Evolutionary conservation across 1,284 basidiomycete species (phyloP).

Genomic region (Heterobasidion parviporum): DNA sequence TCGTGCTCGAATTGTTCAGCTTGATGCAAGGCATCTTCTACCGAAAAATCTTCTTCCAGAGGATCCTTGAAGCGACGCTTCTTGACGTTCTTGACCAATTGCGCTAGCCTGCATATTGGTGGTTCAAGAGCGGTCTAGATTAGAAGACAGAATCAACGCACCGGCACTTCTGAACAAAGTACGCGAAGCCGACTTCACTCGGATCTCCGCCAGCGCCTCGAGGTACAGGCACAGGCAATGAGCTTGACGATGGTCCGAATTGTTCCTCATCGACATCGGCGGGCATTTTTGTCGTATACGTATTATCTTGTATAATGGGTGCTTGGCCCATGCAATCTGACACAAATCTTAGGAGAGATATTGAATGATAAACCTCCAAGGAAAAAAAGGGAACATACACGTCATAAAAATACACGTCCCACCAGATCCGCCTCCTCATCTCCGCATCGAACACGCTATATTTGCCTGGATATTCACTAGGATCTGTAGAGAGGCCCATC

Average conservation of each 20-base stretch:
- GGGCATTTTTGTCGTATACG: constrained; percentile 40
- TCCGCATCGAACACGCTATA: constrained; percentile 46
- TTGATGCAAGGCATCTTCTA: constrained; percentile 38
- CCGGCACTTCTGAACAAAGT: constrained; percentile 41
- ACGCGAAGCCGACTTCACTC: constrained; percentile 26
- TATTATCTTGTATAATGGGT: constrained; percentile 43
- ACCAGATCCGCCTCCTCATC: constrained; percentile 57
- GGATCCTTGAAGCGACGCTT: constrained; percentile 33
- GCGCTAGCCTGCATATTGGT: constrained; percentile 27
- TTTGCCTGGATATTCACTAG: constrained; percentile 40
- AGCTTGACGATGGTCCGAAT: constrained; percentile 36
- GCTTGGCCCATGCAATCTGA: constrained; percentile 56
- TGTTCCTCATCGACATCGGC: constrained; percentile 40
- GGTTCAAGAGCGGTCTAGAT: neutral
- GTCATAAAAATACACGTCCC: constrained; percentile 68
- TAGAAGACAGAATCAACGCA: constrained; percentile 16
- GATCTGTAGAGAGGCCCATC: constrained; percentile 55
- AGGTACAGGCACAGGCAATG: constrained; percentile 28
- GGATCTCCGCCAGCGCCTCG: constrained; percentile 17
- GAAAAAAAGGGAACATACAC: constrained; percentile 40
- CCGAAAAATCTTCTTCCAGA: constrained; percentile 20
- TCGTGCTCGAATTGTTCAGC: constrained; percentile 49
- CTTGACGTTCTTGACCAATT: constrained; percentile 42
- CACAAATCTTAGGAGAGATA: constrained; percentile 40
- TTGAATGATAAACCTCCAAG: constrained; percentile 1